phyloP scores from a whole-genome alignment of 768 basidiomycete genomes.

The Lactarius evosmus region DNA sequence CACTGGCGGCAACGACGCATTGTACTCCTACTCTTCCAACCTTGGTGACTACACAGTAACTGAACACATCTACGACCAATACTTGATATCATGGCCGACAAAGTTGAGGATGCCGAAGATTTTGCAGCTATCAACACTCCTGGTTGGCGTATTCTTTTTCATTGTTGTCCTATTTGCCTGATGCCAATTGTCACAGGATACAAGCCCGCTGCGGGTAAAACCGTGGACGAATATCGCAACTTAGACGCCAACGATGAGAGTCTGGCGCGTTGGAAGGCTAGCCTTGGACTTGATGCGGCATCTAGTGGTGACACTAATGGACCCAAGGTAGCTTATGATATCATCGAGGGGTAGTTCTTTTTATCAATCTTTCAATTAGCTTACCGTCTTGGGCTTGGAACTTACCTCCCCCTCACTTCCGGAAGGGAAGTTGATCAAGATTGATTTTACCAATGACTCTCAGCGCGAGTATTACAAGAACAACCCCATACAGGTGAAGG shows the following conservation, averaged over 20 bases:
- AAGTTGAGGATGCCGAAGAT: constrained; percentile 68
- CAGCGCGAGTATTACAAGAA: constrained; percentile 61
- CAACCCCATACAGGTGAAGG: constrained; percentile 75
- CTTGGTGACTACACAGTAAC: constrained; percentile 46
- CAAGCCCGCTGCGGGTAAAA: constrained; percentile 65
- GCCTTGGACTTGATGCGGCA: constrained; percentile 72
- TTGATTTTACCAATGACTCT: constrained; percentile 59
- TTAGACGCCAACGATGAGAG: constrained; percentile 92
- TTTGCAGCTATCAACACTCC: constrained; percentile 65
- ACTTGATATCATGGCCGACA: constrained; percentile 19
- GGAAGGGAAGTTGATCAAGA: constrained; percentile 52
- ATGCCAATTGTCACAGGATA: constrained; percentile 51
- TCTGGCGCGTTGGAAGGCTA: constrained; percentile 93
- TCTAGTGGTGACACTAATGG: constrained; percentile 40
- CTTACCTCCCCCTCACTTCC: constrained; percentile 73
- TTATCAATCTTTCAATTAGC: constrained; percentile 39
- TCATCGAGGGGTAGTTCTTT: background rate
- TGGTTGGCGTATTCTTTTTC: constrained; percentile 41
- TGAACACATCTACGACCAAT: background rate
- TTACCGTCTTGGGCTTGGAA: constrained; percentile 72
- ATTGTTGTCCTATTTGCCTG: constrained; percentile 2
- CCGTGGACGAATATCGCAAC: constrained; percentile 75
- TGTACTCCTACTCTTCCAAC: constrained; percentile 1
- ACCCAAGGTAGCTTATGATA: constrained; percentile 56
- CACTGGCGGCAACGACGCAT: background rate